phyloP scores from a whole-genome alignment of 306 rosid species.

The Cicer chorassanicum region DNA sequence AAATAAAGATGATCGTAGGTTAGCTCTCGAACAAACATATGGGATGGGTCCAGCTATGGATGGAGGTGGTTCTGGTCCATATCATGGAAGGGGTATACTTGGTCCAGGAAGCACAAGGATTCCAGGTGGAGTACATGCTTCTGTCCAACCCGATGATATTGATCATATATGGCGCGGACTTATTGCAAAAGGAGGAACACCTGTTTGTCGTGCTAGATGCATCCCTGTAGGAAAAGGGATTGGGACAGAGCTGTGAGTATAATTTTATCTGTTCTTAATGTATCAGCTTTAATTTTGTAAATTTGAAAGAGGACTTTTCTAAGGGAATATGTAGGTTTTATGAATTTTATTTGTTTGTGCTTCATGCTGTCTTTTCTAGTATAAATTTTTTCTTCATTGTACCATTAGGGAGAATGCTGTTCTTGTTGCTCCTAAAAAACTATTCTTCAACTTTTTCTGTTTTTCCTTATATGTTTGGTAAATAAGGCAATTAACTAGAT shows the following conservation, averaged over 20 bases:
- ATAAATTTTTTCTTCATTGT: slow-evolving; percentile 10
- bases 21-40: slow-evolving; percentile 63
- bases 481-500: slow-evolving; percentile 1
- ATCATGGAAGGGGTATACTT: slow-evolving; percentile 47
- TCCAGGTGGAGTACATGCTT: slow-evolving; percentile 57
- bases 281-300: slow-evolving; percentile 22
- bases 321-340: slow-evolving; percentile 6
- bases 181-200: slow-evolving; percentile 97
- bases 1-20: slow-evolving; percentile 61
- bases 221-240: slow-evolving; percentile 88
- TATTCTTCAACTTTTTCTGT: too few species aligned
- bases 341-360: slow-evolving; percentile 27
- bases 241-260: slow-evolving; percentile 89
- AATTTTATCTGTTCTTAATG: slow-evolving; percentile 37
- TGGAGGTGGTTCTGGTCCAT: neutral
- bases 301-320: slow-evolving; percentile 6
- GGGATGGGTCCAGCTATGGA: slow-evolving; percentile 47
- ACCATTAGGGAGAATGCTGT: slow-evolving; percentile 6
- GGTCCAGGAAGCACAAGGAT: slow-evolving; percentile 66
- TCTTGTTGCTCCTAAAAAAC: neutral
- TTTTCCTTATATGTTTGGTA: neutral
- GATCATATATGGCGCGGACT: slow-evolving; percentile 95
- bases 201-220: slow-evolving; percentile 95
- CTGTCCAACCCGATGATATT: slow-evolving; percentile 62
- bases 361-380: slow-evolving; percentile 11